phyloP scores from a whole-genome alignment of 1,284 basidiomycete genomes.

The Schizopora paradoxa region DNA sequence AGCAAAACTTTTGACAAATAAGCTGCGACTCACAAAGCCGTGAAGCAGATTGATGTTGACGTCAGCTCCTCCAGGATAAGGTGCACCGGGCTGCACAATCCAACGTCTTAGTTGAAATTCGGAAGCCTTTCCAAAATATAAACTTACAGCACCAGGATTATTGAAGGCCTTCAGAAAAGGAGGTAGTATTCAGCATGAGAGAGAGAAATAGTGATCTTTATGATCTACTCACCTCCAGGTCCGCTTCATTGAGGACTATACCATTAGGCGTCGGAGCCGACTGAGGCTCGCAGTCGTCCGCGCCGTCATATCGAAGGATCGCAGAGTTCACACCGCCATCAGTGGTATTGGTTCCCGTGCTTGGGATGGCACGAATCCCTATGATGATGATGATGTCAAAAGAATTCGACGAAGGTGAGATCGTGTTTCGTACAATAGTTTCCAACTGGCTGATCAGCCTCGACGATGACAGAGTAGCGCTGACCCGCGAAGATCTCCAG shows the following conservation, averaged over 20 bases:
- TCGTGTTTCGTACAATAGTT: slow-evolving; percentile 25
- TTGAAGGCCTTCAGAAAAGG: slow-evolving; percentile 20
- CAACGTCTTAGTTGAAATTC: neutral
- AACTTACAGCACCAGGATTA: slow-evolving; percentile 21
- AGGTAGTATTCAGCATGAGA: slow-evolving; percentile 6
- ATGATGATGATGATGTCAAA: neutral
- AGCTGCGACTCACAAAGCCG: slow-evolving; percentile 13
- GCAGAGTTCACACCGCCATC: slow-evolving; percentile 24
- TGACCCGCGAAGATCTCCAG: slow-evolving; percentile 30
- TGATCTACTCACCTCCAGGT: slow-evolving; percentile 22
- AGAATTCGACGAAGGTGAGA: neutral
- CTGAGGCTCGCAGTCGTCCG: slow-evolving; percentile 27
- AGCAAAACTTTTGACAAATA: neutral
- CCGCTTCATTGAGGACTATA: slow-evolving; percentile 25
- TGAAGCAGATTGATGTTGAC: slow-evolving; percentile 23
- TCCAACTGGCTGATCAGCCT: slow-evolving; percentile 31
- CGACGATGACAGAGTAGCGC: slow-evolving; percentile 35
- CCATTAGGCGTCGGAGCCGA: slow-evolving; percentile 19
- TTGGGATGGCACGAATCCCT: slow-evolving; percentile 32
- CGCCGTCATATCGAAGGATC: slow-evolving; percentile 34
- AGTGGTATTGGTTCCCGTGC: slow-evolving; percentile 19
- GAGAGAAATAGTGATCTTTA: slow-evolving; percentile 4
- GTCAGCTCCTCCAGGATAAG: slow-evolving; percentile 26
- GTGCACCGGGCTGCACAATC: slow-evolving; percentile 22
- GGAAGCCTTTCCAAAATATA: neutral